Base-by-base conservation (phyloP, 768 basidiomycete species). In the Naganishia onofrii region DNA sequence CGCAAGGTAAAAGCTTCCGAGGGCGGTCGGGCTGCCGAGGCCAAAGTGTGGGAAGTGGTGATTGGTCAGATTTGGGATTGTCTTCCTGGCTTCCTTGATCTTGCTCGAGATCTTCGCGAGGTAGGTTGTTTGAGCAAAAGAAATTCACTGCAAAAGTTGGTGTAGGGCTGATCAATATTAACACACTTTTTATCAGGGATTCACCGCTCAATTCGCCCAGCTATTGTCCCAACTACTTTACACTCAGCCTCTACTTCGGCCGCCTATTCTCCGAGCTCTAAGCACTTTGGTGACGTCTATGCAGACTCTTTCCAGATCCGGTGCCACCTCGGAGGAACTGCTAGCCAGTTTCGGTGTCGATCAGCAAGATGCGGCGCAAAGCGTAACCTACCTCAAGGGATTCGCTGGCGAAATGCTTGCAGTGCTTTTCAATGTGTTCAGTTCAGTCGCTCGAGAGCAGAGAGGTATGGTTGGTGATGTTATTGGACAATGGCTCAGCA, bases 351-450 rank as follows among this genome's bases (percentile, higher is more conserved):
- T 85, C 67, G 83, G 82, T 12, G 82, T 91, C 52, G 84, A 89
- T 12, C 82, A 83, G 19, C 84, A 84, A 48, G 85, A 87, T 75
- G 92, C 90, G 2, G 75, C 81, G 36, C 83, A 83, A 54, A 93
- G 93, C 74, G 72, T 97, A 31, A 83, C 79, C 0, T 90, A 90
- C 80, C 83, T 98, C 67, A 86, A 85, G 51, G 84, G 84, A 0
- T 90, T 97, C 77, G 89, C 80, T 0, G 90, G 93, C 78, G 96
- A 92, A 76, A 94, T 96, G 90, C 86, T 98, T 38, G 89, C 92
- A 0, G 93, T 98, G 5, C 84, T 96, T 54, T 93, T 98, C 84
- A 99, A 99, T 78, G 89, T 99, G n/a, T 98, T 95, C 81, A 86
- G 90, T 69, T 91, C 86, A 70, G 87, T 90, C 36, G 86, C 85